These are phyloP conservation scores for Schizochytrium sp. DNA, from an alignment of 108 stramenopile species.

Conservation along the genomic window DNA sequence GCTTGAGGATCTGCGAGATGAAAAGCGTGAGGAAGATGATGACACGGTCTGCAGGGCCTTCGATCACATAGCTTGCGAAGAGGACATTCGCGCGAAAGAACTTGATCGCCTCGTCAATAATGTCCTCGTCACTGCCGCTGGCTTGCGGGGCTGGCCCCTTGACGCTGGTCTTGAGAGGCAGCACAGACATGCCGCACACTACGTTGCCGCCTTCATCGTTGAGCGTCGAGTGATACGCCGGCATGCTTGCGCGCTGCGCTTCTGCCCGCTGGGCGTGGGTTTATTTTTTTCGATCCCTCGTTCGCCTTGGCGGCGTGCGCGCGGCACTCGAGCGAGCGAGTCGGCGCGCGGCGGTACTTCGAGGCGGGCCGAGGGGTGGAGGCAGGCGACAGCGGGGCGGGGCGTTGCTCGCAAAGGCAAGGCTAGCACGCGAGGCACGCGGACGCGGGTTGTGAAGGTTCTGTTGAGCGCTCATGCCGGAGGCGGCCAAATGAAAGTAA, in stretches of 20 bases:
- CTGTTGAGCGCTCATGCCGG: no score
- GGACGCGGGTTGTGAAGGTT: no score
- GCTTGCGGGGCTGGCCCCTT: neutral
- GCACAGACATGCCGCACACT: neutral
- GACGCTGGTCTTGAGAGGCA: constrained; percentile 6
- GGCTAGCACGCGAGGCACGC: no score
- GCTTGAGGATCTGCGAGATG: constrained; percentile 42
- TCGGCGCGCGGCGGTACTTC: no score
- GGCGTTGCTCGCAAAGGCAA: no score
- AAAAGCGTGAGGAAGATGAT: constrained; percentile 56
- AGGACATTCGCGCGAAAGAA: constrained; percentile 51
- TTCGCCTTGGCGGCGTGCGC: no score
- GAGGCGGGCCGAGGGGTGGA: no score
- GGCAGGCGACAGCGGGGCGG: no score
- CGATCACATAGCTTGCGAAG: constrained; percentile 42
- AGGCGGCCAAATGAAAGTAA: no score
- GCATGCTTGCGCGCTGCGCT: neutral
- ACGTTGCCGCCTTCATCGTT: neutral
- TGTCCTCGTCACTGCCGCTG: constrained; percentile 37
- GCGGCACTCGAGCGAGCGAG: no score
- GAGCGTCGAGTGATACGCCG: neutral
- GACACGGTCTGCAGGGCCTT: constrained; percentile 44
- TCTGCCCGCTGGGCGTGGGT: no score
- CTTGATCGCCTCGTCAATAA: constrained; percentile 52
- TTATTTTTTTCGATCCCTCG: no score